Percentiles rank a stretch among this genome's conserved stretches.
phyloP scores from a whole-genome alignment of 78 protist genomes.

The Emiliania huxleyi region DNA sequence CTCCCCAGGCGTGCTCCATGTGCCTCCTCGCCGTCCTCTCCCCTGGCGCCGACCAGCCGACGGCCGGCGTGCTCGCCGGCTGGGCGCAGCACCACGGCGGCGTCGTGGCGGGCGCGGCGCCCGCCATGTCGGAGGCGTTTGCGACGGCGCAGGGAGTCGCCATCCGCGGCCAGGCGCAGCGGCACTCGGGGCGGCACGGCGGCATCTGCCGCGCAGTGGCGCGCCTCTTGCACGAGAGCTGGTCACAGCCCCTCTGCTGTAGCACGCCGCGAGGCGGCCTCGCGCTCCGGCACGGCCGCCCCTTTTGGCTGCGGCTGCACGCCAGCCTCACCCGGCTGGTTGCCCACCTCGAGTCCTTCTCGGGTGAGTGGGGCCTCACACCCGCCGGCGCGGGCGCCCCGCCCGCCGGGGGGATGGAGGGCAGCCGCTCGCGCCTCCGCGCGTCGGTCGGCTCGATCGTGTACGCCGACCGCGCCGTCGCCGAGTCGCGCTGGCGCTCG shows the following conservation, averaged over 20 bases:
- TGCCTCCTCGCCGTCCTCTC: neutral
- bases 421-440: neutral
- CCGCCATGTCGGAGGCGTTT: neutral
- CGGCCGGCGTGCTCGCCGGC: neutral
- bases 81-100: neutral
- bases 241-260: neutral
- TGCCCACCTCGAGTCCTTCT: neutral
- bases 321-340: neutral
- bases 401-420: neutral
- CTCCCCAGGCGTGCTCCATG: neutral
- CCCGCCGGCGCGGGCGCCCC: neutral
- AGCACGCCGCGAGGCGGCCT: neutral
- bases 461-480: neutral
- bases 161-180: neutral
- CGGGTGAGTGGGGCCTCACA: neutral
- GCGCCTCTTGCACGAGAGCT: neutral
- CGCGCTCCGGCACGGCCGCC: neutral
- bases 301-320: neutral
- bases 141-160: neutral
- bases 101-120: neutral
- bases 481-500: neutral
- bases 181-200: neutral
- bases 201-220: neutral
- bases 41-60: neutral
- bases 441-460: neutral